Conservation (phyloP, 2,329 filamentous ascomycete species). For the Atkinsonella hypoxylon region DNA sequence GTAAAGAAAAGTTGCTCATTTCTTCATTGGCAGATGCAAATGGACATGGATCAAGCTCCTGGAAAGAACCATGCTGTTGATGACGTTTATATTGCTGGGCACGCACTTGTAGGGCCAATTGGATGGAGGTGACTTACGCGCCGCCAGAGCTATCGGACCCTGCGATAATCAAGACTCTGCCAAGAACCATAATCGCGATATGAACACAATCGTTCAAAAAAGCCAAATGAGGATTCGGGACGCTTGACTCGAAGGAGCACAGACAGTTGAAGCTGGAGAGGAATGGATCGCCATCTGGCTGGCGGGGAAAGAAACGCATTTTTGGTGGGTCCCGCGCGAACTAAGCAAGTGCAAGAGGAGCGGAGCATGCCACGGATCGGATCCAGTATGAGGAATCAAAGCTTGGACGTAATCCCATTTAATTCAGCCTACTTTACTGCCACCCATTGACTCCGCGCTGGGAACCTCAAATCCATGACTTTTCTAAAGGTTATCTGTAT, state of each 20-base stretch:
- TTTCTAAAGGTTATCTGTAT: background rate
- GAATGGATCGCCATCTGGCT: too few relatives aligned
- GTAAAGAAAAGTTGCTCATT: background rate
- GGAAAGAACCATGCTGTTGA: too few relatives aligned
- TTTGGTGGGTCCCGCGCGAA: background rate
- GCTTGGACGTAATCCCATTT: background rate
- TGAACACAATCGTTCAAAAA: background rate
- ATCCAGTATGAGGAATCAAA: background rate
- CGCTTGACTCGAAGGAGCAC: background rate
- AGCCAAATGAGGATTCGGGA: background rate
- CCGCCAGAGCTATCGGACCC: constrained; percentile 87
- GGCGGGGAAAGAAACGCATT: too few relatives aligned
- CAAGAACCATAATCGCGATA: constrained; percentile 21
- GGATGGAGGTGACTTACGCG: constrained; percentile 42
- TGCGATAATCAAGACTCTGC: constrained; percentile 65
- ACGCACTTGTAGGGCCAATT: too few relatives aligned
- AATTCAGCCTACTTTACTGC: background rate
- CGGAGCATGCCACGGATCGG: too few relatives aligned
- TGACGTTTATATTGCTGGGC: too few relatives aligned
- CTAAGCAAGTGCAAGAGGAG: background rate
- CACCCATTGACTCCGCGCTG: constrained; percentile 8
- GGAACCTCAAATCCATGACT: constrained; percentile 4
- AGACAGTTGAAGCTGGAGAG: background rate
- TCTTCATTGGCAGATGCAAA: too few relatives aligned
- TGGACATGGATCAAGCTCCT: too few relatives aligned